Percentiles rank a stretch among this genome's conserved stretches.
These are phyloP conservation scores for Ampelomyces quisqualis DNA, from an alignment of 2,329 filamentous ascomycete species.

Conservation along the genomic window DNA sequence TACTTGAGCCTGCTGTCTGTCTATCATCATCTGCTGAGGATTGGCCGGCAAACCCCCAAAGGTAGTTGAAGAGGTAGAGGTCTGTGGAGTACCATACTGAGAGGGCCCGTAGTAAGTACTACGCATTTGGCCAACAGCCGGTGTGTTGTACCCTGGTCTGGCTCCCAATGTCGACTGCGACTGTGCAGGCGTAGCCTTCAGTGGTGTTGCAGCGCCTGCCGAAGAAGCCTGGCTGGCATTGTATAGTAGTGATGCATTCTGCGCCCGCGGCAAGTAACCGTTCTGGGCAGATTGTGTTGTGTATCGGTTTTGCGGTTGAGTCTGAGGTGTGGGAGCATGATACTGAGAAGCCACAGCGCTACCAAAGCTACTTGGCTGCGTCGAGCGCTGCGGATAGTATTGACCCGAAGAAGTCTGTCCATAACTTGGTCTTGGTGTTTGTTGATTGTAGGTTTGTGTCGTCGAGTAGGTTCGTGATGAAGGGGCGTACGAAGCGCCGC, in stretches of 20 bases:
- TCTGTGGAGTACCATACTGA: constrained; percentile 37
- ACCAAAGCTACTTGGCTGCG: constrained; percentile 31
- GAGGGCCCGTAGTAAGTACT: constrained; percentile 38
- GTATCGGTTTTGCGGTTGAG: constrained; percentile 38
- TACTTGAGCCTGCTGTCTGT: constrained; percentile 36
- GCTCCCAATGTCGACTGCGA: constrained; percentile 30
- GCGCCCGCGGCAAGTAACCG: constrained; percentile 38
- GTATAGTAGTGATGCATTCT: constrained; percentile 39
- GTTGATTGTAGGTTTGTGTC: constrained; percentile 34
- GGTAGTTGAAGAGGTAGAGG: constrained; percentile 23
- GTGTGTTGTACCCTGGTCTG: constrained; percentile 32
- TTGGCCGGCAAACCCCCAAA: constrained; percentile 27
- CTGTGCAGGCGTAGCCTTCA: constrained; percentile 33
- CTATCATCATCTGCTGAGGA: constrained; percentile 40
- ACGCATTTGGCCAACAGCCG: constrained; percentile 33
- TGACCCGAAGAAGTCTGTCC: constrained; percentile 26
- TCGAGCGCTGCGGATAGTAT: constrained; percentile 36
- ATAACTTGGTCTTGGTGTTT: constrained; percentile 35
- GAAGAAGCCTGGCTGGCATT: constrained; percentile 30
- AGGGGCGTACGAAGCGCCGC: constrained; percentile 30
- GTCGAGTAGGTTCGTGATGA: constrained; percentile 30
- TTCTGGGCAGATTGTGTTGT: constrained; percentile 30
- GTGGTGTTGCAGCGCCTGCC: constrained; percentile 38
- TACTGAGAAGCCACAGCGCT: constrained; percentile 34
- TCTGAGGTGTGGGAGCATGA: constrained; percentile 37